Evolutionary conservation across 2,329 filamentous ascomycete species (phyloP).

Genomic region (Nannizzia gypsea): DNA sequence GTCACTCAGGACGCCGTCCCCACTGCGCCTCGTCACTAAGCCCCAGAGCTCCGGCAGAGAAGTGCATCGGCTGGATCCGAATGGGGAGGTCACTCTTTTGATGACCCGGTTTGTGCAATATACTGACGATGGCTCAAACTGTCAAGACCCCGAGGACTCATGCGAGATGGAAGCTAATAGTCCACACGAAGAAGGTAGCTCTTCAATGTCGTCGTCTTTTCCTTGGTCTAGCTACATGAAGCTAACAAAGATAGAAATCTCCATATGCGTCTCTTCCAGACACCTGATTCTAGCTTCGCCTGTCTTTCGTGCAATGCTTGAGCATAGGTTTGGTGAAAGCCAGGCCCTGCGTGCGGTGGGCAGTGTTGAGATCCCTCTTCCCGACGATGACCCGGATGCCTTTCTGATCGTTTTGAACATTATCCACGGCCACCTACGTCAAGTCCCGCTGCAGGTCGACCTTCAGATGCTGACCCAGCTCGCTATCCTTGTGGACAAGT

Average conservation of each 20-base stretch:
- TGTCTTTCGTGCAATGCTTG: constrained; percentile 16
- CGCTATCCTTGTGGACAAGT: constrained; percentile 16
- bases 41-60: constrained; percentile 5
- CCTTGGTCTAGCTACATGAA: too few relatives aligned
- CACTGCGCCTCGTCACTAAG: constrained; percentile 1
- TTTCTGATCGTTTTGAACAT: constrained; percentile 23
- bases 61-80: constrained; percentile 12
- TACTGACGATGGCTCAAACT: constrained; percentile 4
- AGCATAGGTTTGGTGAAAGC: constrained; percentile 14
- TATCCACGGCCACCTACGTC: constrained; percentile 21
- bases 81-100: constrained; percentile 12
- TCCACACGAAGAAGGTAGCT: constrained; percentile 13
- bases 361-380: constrained; percentile 17
- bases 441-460: constrained; percentile 15
- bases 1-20: constrained; percentile 8
- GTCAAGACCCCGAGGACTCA: background rate
- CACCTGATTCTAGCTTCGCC: constrained; percentile 14
- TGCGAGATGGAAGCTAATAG: background rate
- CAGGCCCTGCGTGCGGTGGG: constrained; percentile 9
- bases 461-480: constrained; percentile 12
- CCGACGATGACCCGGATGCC: constrained; percentile 22
- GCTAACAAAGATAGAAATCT: constrained; percentile 10
- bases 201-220: too few relatives aligned
- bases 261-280: constrained; percentile 14
- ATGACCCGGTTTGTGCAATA: constrained; percentile 13